Evolutionary conservation across 352 stramenopile species (phyloP).

Genomic region (Globisporangium cylindrosporum): DNA sequence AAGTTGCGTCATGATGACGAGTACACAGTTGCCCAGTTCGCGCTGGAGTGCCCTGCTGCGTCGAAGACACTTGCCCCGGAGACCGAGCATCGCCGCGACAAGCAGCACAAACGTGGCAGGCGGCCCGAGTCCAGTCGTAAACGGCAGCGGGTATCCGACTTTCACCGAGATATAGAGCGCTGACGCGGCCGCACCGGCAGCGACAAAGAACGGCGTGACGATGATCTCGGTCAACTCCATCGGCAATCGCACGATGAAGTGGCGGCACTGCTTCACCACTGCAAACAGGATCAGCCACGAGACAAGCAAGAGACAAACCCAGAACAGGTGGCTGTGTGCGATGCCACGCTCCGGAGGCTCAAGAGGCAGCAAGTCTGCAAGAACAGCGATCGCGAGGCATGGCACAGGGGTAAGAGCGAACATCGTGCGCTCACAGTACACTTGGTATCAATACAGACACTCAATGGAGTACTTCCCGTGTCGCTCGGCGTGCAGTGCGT

Average conservation of each 20-base stretch:
- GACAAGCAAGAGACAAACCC: slow-evolving; percentile 5
- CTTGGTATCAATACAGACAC: neutral
- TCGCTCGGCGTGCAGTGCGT: slow-evolving; percentile 12
- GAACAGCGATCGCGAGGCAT: neutral
- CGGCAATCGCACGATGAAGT: neutral
- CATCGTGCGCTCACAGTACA: neutral
- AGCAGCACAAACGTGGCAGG: neutral
- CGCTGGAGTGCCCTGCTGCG: neutral
- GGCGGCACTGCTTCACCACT: slow-evolving; percentile 15
- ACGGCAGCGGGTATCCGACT: neutral
- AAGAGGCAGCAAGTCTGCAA: slow-evolving; percentile 12
- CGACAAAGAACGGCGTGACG: neutral
- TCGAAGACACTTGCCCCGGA: neutral
- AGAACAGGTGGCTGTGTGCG: slow-evolving; percentile 4
- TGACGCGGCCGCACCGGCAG: neutral
- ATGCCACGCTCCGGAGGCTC: neutral
- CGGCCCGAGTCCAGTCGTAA: neutral
- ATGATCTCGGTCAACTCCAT: neutral
- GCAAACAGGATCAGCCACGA: slow-evolving; percentile 13
- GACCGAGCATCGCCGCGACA: slow-evolving; percentile 3
- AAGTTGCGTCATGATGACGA: neutral
- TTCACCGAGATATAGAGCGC: neutral
- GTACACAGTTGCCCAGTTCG: slow-evolving; percentile 1
- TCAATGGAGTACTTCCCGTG: slow-evolving; percentile 19
- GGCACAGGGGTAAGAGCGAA: slow-evolving; percentile 12